phyloP scores from a whole-genome alignment of 2,329 filamentous ascomycete genomes.

The Akanthomyces uredinophilus region DNA sequence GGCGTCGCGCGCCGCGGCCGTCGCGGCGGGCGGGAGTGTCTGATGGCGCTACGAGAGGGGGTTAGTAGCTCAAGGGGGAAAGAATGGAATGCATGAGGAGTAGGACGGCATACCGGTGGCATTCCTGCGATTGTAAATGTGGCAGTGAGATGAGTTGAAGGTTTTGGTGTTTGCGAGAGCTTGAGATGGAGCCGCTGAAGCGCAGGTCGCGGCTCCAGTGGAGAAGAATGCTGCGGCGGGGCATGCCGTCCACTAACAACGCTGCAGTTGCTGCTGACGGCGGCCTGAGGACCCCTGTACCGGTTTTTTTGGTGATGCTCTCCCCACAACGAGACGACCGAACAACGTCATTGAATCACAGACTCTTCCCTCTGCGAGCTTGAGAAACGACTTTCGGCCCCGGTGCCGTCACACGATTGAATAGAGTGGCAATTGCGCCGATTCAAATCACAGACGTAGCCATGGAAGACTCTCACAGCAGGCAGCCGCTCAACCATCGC shows the following conservation, averaged over 20 bases:
- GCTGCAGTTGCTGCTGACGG: conserved; percentile 2
- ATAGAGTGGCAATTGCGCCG: not conserved
- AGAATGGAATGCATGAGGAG: conserved; percentile 25
- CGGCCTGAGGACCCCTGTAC: not conserved
- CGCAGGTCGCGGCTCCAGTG: not conserved
- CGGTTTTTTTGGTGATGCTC: conserved; percentile 7
- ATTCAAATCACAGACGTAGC: not conserved
- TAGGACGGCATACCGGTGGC: conserved; percentile 6
- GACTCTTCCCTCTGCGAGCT: too few species aligned
- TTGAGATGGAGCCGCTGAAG: not conserved
- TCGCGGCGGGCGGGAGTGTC: conserved; percentile 54
- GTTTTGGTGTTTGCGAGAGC: not conserved
- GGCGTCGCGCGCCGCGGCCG: conserved; percentile 65
- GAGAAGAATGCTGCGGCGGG: not conserved
- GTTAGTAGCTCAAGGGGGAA: too few species aligned
- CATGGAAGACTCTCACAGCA: not conserved
- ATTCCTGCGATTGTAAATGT: not conserved
- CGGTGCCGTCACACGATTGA: not conserved
- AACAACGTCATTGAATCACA: not conserved
- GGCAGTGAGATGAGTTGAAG: not conserved
- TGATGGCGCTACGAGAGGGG: conserved; percentile 48
- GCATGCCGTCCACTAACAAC: not conserved
- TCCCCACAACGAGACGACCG: not conserved
- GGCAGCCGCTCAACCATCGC: conserved; percentile 29
- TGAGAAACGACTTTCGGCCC: too few species aligned